These are phyloP conservation scores for Alnus rubra DNA, from an alignment of 306 rosid species.

Conservation along the genomic window DNA sequence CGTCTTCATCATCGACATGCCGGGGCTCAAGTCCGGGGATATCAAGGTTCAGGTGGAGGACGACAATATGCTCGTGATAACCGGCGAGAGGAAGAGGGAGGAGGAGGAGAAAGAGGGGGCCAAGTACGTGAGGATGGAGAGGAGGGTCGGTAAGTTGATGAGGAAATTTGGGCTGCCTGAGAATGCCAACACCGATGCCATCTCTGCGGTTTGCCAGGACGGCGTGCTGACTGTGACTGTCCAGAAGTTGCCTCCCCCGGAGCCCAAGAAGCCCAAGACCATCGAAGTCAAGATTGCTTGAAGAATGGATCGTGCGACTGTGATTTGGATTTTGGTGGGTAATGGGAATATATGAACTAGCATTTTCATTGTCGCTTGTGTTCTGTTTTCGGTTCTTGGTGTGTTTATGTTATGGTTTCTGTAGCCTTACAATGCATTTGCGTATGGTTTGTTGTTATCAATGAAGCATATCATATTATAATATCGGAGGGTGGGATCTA, in stretches of 20 bases:
- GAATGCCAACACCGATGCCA: constrained; percentile 57
- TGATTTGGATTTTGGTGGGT: not conserved
- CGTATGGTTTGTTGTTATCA: no score
- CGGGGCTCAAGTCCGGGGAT: constrained; percentile 78
- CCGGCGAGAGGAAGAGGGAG: constrained; percentile 89
- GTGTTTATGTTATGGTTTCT: no score
- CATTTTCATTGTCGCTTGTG: not conserved
- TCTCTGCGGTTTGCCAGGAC: constrained; percentile 75
- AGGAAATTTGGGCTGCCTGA: constrained; percentile 83
- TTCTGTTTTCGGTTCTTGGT: not conserved
- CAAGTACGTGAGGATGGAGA: constrained; percentile 81
- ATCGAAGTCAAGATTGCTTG: not conserved
- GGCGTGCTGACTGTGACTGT: constrained; percentile 86
- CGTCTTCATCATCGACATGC: constrained; percentile 84
- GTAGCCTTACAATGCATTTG: no score
- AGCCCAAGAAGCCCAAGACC: constrained; percentile 81
- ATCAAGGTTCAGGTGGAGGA: constrained; percentile 93
- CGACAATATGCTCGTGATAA: constrained; percentile 67
- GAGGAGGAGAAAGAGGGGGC: constrained; percentile 73
- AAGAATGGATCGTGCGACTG: not conserved
- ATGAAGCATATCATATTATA: no score
- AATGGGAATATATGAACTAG: not conserved
- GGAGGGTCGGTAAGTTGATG: constrained; percentile 85
- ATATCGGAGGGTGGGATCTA: no score
- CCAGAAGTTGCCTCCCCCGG: constrained; percentile 83